Conservation (phyloP, 805 yeast species). For the Nadsonia fulvescens region DNA sequence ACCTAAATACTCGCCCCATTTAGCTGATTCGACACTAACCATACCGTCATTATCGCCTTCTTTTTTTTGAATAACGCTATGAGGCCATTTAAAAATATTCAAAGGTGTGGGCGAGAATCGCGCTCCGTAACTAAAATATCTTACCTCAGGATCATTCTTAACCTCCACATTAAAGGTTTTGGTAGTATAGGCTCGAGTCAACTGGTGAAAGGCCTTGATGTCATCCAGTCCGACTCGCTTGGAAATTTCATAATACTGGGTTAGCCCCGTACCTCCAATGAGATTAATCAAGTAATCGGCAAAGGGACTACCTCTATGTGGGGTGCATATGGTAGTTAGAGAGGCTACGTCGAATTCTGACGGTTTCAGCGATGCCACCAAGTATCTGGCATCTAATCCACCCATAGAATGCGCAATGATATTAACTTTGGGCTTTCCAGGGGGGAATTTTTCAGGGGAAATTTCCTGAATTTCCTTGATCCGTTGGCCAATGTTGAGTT, state of each 20-base stretch:
- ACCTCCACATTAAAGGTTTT: conserved; percentile 34
- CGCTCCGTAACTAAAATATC: conserved; percentile 76
- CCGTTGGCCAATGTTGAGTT: conserved; percentile 28
- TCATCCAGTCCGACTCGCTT: conserved; percentile 13
- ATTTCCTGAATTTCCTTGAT: conserved; percentile 9
- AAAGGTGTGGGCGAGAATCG: conserved; percentile 42
- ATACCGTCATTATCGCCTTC: conserved; percentile 68
- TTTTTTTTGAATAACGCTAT: conserved; percentile 35
- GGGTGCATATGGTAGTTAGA: conserved; percentile 72
- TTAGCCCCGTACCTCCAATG: conserved; percentile 4
- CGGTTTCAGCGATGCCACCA: conserved; percentile 38
- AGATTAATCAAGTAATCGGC: conserved; percentile 35
- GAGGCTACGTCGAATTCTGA: conserved; percentile 43
- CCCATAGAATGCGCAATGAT: conserved; percentile 89
- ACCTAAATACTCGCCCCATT: conserved; percentile 76
- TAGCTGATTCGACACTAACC: conserved; percentile 59
- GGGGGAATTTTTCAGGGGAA: too few relatives aligned
- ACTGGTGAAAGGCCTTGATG: conserved; percentile 33
- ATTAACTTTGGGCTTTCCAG: conserved; percentile 33
- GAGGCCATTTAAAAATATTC: conserved; percentile 43
- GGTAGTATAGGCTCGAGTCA: conserved; percentile 37
- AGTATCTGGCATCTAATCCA: conserved; percentile 67
- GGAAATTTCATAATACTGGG: conserved; percentile 7
- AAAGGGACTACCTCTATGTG: conserved; percentile 72
- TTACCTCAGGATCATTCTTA: conserved; percentile 38